These are phyloP conservation scores for Beauveria sp. DNA, from an alignment of 2,329 filamentous ascomycete genomes.

Conservation along the genomic window DNA sequence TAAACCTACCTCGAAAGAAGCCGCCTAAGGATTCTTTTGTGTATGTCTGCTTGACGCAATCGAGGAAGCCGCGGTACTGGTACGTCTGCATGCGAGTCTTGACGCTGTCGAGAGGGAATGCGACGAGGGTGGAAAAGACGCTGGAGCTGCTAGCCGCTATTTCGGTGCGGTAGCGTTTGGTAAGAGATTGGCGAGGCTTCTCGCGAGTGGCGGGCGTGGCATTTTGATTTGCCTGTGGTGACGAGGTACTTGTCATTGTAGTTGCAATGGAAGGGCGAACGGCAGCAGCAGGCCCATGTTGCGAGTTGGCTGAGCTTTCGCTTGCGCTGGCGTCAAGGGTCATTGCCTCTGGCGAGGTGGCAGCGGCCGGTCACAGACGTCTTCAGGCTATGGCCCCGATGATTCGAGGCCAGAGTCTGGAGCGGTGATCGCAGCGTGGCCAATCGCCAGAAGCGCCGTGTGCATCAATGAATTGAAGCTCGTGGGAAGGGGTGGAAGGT, in stretches of 20 bases:
- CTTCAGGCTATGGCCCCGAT: slow-evolving; percentile 21
- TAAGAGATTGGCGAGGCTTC: slow-evolving; percentile 32
- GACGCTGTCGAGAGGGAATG: slow-evolving; percentile 83
- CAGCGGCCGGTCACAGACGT: slow-evolving; percentile 18
- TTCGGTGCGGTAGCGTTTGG: slow-evolving; percentile 74
- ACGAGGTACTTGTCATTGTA: slow-evolving; percentile 2
- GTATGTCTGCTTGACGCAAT: slow-evolving; percentile 72
- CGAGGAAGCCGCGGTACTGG: slow-evolving; percentile 64
- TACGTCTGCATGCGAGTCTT: slow-evolving; percentile 89
- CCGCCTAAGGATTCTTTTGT: slow-evolving; percentile 62
- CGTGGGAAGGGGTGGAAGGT: background rate
- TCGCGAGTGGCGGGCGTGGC: background rate
- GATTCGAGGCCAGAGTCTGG: slow-evolving; percentile 21
- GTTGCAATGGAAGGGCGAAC: background rate
- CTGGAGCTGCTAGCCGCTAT: slow-evolving; percentile 71
- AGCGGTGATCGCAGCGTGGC: slow-evolving; percentile 25
- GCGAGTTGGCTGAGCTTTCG: slow-evolving; percentile 6
- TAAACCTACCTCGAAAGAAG: slow-evolving; percentile 67
- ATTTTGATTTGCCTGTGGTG: background rate
- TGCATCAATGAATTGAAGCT: slow-evolving; percentile 27
- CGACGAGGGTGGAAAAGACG: slow-evolving; percentile 67
- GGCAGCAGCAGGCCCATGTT: slow-evolving; percentile 8
- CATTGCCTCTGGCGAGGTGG: slow-evolving; percentile 12
- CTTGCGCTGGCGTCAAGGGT: slow-evolving; percentile 6
- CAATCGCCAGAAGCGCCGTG: slow-evolving; percentile 28